Percentiles rank a stretch among this genome's conserved stretches.
Evolutionary conservation across 331 rosid genomes (phyloP).

Genomic region (Saraca asoca): DNA sequence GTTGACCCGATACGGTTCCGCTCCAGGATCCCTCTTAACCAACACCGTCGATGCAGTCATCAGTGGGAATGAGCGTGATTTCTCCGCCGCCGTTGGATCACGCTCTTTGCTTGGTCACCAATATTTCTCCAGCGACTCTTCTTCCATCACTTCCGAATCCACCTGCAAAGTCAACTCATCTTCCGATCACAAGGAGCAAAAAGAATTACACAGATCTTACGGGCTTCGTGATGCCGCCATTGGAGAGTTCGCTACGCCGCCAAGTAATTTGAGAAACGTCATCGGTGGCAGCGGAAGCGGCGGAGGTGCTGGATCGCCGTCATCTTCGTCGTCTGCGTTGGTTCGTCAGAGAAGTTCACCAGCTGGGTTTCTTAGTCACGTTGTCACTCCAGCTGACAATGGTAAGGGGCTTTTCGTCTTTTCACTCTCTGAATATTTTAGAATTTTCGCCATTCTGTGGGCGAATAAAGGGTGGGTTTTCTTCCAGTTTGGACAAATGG

Average conservation of each 20-base stretch:
- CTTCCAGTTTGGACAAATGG: no score
- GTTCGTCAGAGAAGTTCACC: constrained; percentile 95
- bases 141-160: constrained; percentile 25
- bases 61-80: constrained; percentile 25
- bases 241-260: constrained; percentile 21
- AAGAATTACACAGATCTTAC: constrained; percentile 45
- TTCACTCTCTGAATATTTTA: background rate
- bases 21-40: constrained; percentile 63
- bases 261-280: constrained; percentile 13
- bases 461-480: no score
- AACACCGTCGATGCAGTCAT: constrained; percentile 66
- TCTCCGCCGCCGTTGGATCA: constrained; percentile 35
- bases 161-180: constrained; percentile 22
- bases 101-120: constrained; percentile 22
- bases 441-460: no score
- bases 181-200: constrained; percentile 6
- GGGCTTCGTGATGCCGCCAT: constrained; percentile 44
- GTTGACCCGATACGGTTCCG: constrained; percentile 61
- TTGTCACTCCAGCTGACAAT: constrained; percentile 31
- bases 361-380: constrained; percentile 75
- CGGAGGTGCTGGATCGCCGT: constrained; percentile 39
- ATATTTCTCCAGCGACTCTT: constrained; percentile 59
- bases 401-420: constrained; percentile 30
- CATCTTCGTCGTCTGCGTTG: constrained; percentile 47
- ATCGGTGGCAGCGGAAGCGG: background rate